phyloP scores from a whole-genome alignment of 2,329 filamentous ascomycete genomes.

The Nothomitra cinnamomea region DNA sequence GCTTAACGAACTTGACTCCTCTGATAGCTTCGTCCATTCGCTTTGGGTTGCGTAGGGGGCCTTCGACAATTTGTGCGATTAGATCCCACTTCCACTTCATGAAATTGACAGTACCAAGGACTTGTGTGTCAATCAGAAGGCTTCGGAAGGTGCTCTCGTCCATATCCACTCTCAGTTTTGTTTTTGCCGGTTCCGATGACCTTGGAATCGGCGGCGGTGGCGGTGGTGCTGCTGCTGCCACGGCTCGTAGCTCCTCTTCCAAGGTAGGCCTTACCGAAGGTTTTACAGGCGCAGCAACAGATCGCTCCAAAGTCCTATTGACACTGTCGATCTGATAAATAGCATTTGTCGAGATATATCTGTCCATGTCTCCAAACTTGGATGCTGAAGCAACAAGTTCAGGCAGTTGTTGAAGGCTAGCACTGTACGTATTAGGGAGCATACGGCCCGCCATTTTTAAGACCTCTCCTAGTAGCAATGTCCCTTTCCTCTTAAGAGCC shows the following conservation, averaged over 20 bases:
- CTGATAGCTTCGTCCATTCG: conserved; percentile 86
- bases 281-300: conserved; percentile 29
- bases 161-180: conserved; percentile 35
- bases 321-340: conserved; percentile 98
- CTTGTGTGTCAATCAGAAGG: conserved; percentile 54
- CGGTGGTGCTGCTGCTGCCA: conserved; percentile 25
- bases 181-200: conserved; percentile 11
- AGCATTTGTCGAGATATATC: conserved; percentile 71
- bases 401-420: conserved; percentile 71
- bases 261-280: not conserved
- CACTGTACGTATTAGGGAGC: conserved; percentile 66
- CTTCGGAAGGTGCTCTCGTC: conserved; percentile 47
- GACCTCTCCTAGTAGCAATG: conserved; percentile 77
- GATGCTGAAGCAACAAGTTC: conserved; percentile 66
- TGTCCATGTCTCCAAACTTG: conserved; percentile 50
- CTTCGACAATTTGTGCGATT: conserved; percentile 79
- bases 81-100: conserved; percentile 97
- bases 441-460: conserved; percentile 77
- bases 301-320: conserved; percentile 78
- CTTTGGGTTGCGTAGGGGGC: conserved; percentile 78
- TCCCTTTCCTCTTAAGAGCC: conserved; percentile 70
- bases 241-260: conserved; percentile 18
- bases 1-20: conserved; percentile 89
- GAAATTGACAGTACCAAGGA: conserved; percentile 78
- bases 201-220: conserved; percentile 29